Base-by-base conservation (phyloP, 176 grass and related monocot species). In the Puya raimondii region DNA sequence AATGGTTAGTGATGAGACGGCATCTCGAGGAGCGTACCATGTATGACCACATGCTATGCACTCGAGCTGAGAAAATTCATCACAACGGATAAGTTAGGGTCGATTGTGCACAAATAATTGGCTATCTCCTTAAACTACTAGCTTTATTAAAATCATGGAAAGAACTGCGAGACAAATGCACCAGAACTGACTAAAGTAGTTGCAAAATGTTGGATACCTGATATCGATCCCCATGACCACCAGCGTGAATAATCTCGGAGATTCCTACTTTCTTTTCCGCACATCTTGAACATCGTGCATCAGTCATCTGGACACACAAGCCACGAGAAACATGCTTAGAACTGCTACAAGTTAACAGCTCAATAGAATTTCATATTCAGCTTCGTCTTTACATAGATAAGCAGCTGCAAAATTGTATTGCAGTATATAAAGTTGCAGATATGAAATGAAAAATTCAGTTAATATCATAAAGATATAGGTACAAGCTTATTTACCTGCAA, bases 201-300 rank as follows among this genome's bases (percentile, higher is more conserved):
- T 42, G 6, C 33, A 42, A 42, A 42, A 63, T 17, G 74, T 63
- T 54, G 51, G 67, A 21, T 65, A 99, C 94, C 89, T 93, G 89
- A 79, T 99, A 99, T 22, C 94, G 86, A 82, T 99, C 90, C 57
- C 84, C 90, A 80, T 88, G 94, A 50, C 87, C 77, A 15, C 81
- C 80, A 21, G 86, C 87, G 75, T 82, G 85, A 76, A 99, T 99
- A 70, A 93, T 93, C 70, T 88, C 75, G 64, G 78, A 85, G 71
- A 99, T 85, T 17, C 80, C 84, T 49, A 99, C 89, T 73, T 85
- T 88, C 79, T 91, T 99, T 78, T 99, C 87, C 9, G 67, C 26
- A 64, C 94, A 99, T 85, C 76, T 80, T 64, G 64, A 69, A 74
- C 94, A 99, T 75, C 94, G 80, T 59, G 74, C 76, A 61, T 90